Percentiles rank a stretch among this genome's conserved stretches.
phyloP scores from a whole-genome alignment of 176 grass and related monocot genomes.

The Oryza officinalis region DNA sequence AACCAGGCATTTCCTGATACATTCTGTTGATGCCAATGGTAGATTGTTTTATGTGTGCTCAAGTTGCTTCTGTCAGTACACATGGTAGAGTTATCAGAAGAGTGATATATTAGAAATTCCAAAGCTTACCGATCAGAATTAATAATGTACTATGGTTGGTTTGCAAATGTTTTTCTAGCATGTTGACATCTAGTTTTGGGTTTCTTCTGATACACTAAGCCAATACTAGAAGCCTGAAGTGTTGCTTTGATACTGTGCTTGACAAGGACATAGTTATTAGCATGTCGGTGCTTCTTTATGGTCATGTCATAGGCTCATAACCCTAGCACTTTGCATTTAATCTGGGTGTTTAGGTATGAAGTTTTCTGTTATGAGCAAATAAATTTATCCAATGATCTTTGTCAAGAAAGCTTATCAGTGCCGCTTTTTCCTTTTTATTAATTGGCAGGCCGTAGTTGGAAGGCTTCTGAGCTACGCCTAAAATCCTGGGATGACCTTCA shows the following conservation, averaged over 20 bases:
- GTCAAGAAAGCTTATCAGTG: neutral
- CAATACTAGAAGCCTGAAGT: neutral
- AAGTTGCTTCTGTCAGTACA: neutral
- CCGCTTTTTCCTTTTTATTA: constrained; percentile 14
- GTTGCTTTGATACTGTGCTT: neutral
- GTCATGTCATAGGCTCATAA: neutral
- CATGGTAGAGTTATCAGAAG: neutral
- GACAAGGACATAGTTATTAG: neutral
- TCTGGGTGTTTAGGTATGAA: neutral
- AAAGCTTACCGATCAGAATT: neutral
- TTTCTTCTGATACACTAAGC: neutral
- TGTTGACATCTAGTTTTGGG: neutral
- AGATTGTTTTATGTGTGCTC: neutral
- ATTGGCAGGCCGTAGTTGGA: constrained; percentile 81
- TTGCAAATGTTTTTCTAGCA: neutral
- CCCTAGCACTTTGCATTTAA: neutral
- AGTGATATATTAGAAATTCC: neutral
- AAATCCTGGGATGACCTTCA: constrained; percentile 98
- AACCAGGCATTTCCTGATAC: neutral
- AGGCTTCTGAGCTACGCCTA: constrained; percentile 85
- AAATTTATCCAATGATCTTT: neutral
- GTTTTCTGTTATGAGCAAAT: neutral
- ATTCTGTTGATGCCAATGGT: neutral
- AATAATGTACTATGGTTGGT: neutral
- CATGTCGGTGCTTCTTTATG: neutral